Base-by-base conservation (phyloP, 2,329 filamentous ascomycete genomes). In the Aureobasidium uvarum region DNA sequence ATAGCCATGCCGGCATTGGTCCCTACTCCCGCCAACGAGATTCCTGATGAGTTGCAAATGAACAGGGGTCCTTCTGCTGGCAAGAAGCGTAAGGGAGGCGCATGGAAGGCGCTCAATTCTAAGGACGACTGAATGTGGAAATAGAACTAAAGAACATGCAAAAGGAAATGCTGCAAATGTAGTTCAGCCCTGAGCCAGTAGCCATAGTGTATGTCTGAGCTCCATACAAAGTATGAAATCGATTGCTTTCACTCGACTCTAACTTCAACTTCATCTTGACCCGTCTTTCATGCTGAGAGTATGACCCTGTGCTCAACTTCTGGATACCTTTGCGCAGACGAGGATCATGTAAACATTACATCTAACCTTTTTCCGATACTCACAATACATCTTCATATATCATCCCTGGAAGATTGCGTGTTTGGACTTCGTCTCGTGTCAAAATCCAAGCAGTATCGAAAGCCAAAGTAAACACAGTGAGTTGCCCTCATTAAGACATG, bases 1-100 rank as follows among this genome's bases (percentile, higher is more conserved):
- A 33, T 48, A 25, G 41, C 43, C 18, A 48, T 48, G 56, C 56
- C 56, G 11, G 41, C 28, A 23, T 7, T 59, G 25, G n/a, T 59
- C 7, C 56, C 56, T 38, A 48, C n/a, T 20, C 56, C 56, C 20
- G 28, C n/a, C 56, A 48, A 59, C 10, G 56, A 59, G 31, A 38
- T 59, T 3, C 5, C 56, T 5, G 56, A 46, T 18, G 56, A 59
- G 41, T 3, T 59, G 31, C 56, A 46, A n/a, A 23, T 25, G 43
- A 18, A 48, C 13, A 46, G 56, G 38, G 56, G 56, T 25, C 56
- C 56, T 38, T 33, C 56, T 46, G 56, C 41, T 23, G 56, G 56
- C 28, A 59, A 23, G 56, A 59, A 48, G 41, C 56, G 41, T 5
- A 59, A 48, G 28, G 56, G 56, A 59, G 41, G 56, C 11, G 28